A percentile compares a stretch with the other conserved stretches of the same genome.
Evolutionary conservation across 2,329 filamentous ascomycete species (phyloP).

Genomic region (Dactylellina drechsleri): DNA sequence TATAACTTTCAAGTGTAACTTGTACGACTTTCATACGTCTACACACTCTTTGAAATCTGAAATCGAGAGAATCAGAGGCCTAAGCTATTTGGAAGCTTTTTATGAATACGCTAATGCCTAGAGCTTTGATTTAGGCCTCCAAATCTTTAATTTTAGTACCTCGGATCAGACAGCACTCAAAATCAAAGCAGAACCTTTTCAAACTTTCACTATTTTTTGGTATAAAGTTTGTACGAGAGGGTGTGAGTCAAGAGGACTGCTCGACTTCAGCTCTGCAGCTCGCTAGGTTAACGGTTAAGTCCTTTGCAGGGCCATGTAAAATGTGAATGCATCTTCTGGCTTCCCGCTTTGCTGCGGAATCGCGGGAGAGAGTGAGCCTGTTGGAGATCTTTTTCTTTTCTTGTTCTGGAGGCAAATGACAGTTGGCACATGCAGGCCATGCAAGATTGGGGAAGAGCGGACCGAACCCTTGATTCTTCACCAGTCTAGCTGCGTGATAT

Average conservation of each 20-base stretch:
- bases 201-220: no score
- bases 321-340: slow-evolving; percentile 28
- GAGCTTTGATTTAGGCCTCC: background rate
- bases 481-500: slow-evolving; percentile 45
- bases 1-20: slow-evolving; percentile 3
- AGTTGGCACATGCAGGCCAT: slow-evolving; percentile 43
- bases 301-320: slow-evolving; percentile 20
- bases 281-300: slow-evolving; percentile 31
- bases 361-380: slow-evolving; percentile 26
- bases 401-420: slow-evolving; percentile 42
- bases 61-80: background rate
- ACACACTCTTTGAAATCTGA: background rate
- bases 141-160: background rate
- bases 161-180: no score
- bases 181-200: background rate
- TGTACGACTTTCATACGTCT: slow-evolving; percentile 3
- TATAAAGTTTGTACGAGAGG: background rate
- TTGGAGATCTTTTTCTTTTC: slow-evolving; percentile 4
- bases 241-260: slow-evolving; percentile 32
- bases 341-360: slow-evolving; percentile 37
- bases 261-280: slow-evolving; percentile 48
- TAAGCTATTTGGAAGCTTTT: background rate
- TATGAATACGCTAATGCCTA: background rate
- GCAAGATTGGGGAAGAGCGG: slow-evolving; percentile 52
- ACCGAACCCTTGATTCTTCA: slow-evolving; percentile 39